Conservation (phyloP, 352 stramenopile species). For the Globisporangium abappressorium region DNA sequence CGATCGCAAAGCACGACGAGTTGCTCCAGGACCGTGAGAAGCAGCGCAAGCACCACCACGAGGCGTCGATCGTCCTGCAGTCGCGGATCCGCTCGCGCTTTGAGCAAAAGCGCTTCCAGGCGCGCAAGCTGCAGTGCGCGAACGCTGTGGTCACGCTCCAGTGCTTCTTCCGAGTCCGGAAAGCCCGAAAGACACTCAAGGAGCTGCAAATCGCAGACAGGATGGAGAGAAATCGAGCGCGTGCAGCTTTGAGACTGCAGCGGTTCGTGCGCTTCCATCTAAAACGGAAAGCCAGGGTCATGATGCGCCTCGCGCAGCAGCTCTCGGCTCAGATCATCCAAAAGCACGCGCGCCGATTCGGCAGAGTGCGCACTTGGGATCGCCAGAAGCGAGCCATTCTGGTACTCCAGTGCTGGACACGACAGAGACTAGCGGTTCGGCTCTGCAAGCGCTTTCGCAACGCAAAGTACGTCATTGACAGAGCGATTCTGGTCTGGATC, state of each 20-base stretch:
- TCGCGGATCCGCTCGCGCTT: conserved; percentile 49
- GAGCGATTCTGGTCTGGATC: conserved; percentile 23
- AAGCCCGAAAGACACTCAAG: conserved; percentile 18
- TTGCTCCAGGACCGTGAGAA: conserved; percentile 35
- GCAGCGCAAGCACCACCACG: conserved; percentile 28
- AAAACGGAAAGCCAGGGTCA: conserved; percentile 29
- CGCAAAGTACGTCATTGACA: conserved; percentile 16
- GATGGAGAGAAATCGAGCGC: neutral
- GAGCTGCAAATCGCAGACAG: conserved; percentile 20
- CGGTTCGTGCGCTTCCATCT: conserved; percentile 38
- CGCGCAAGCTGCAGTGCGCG: conserved; percentile 38
- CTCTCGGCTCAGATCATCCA: conserved; percentile 51
- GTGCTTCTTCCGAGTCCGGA: conserved; percentile 27
- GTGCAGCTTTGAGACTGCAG: conserved; percentile 32
- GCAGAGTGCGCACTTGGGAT: conserved; percentile 12
- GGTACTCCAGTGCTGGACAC: conserved; percentile 42
- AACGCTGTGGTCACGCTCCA: conserved; percentile 41
- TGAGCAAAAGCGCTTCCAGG: conserved; percentile 64
- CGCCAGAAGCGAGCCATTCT: conserved; percentile 15
- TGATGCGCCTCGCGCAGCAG: conserved; percentile 30
- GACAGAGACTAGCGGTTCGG: conserved; percentile 19
- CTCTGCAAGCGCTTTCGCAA: conserved; percentile 10
- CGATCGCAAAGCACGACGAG: conserved; percentile 38
- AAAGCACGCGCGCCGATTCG: conserved; percentile 38
- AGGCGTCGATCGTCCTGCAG: conserved; percentile 61